These are phyloP conservation scores for Backusella circina DNA, from an alignment of 192 early-diverging fungal genomes.

Conservation along the genomic window DNA sequence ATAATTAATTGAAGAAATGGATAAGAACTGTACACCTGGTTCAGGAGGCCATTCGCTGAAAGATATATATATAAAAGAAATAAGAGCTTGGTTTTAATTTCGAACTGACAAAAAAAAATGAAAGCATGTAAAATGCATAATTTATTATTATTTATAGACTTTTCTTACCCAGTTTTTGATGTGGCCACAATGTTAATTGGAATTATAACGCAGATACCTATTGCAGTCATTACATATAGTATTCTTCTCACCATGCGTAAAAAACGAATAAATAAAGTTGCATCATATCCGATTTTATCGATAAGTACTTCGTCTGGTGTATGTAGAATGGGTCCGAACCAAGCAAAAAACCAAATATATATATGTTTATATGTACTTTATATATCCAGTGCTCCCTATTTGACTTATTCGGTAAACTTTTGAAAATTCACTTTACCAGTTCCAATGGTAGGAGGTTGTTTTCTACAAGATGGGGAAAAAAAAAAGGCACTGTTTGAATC, in stretches of 20 bases:
- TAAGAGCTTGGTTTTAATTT: background rate
- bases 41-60: conserved; percentile 21
- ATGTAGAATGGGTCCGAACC: conserved; percentile 56
- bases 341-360: conserved; percentile 47
- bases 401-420: background rate
- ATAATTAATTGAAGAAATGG: conserved; percentile 26
- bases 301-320: conserved; percentile 56
- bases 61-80: too few species aligned
- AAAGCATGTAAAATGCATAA: background rate
- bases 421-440: conserved; percentile 25
- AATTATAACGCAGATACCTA: conserved; percentile 58
- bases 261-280: conserved; percentile 68
- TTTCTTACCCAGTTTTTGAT: conserved; percentile 46
- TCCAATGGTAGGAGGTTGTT: conserved; percentile 61
- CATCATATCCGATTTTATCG: conserved; percentile 67
- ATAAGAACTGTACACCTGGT: conserved; percentile 22
- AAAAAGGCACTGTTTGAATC: background rate
- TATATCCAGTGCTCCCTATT: background rate
- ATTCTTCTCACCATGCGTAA: conserved; percentile 55
- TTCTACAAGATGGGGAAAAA: conserved; percentile 28
- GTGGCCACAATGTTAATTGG: conserved; percentile 60
- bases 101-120: background rate
- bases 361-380: background rate
- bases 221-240: conserved; percentile 49
- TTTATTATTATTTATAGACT: conserved; percentile 11